These are phyloP conservation scores for Massarina eburnea DNA, from an alignment of 2,329 filamentous ascomycete genomes.

Conservation along the genomic window DNA sequence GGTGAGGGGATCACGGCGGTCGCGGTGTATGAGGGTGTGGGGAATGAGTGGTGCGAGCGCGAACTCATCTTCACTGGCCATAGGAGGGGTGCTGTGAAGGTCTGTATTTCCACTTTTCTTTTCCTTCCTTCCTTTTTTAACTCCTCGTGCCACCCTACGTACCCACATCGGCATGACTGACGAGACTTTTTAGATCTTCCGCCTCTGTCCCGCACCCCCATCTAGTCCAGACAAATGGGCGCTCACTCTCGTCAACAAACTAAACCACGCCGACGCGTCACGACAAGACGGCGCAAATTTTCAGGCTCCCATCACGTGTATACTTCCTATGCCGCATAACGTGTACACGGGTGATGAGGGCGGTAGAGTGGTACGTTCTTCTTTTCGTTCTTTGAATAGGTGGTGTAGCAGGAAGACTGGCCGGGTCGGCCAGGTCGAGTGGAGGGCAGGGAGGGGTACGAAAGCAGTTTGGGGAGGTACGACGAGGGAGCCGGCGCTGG, in stretches of 20 bases:
- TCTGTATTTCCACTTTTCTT: constrained; percentile 10
- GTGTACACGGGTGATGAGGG: constrained; percentile 95
- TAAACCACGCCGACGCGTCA: constrained; percentile 76
- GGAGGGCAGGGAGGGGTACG: constrained; percentile 12
- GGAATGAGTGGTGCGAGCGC: constrained; percentile 88
- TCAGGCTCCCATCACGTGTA: constrained; percentile 75
- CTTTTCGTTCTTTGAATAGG: constrained; percentile 5
- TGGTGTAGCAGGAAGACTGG: constrained; percentile 11
- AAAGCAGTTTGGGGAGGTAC: constrained; percentile 1
- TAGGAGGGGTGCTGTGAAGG: constrained; percentile 77
- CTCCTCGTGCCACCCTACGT: no score
- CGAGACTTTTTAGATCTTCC: constrained; percentile 61
- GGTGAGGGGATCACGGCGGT: constrained; percentile 75
- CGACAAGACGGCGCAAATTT: constrained; percentile 61
- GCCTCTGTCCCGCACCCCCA: constrained; percentile 57
- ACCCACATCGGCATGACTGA: no score
- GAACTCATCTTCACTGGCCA: constrained; percentile 90
- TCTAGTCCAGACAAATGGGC: constrained; percentile 64
- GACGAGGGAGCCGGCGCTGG: background rate
- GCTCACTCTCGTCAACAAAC: constrained; percentile 74
- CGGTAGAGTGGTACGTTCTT: constrained; percentile 65
- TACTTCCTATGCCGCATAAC: constrained; percentile 77
- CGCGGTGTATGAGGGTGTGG: constrained; percentile 88
- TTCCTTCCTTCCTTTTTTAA: background rate
- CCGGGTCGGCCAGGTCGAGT: constrained; percentile 14